These are phyloP conservation scores for Mycena kentingensis DNA, from an alignment of 768 basidiomycete genomes.

Conservation along the genomic window DNA sequence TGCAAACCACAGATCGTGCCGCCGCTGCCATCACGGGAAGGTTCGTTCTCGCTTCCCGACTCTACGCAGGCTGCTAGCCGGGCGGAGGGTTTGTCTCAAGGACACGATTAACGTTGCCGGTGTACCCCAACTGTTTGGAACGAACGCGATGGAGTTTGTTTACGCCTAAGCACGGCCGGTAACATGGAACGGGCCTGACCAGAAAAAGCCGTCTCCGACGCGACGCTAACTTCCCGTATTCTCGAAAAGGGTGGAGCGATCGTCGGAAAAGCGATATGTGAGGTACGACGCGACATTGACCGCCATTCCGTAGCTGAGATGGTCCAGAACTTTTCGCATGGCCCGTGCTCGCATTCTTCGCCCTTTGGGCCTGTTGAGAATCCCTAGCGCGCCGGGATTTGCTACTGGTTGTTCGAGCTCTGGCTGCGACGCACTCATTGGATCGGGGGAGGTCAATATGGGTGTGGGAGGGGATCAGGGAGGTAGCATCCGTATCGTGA, in stretches of 20 bases:
- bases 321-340: slow-evolving; percentile 34
- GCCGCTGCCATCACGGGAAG: slow-evolving; percentile 14
- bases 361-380: slow-evolving; percentile 45
- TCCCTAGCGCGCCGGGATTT: slow-evolving; percentile 42
- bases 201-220: too few species aligned
- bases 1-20: slow-evolving; percentile 10
- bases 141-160: slow-evolving; percentile 37
- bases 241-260: slow-evolving; percentile 44
- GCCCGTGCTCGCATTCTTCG: slow-evolving; percentile 38
- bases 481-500: too few species aligned
- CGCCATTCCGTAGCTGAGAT: background rate
- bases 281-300: slow-evolving; percentile 23
- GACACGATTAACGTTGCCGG: slow-evolving; percentile 43
- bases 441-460: slow-evolving; percentile 51
- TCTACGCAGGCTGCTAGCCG: slow-evolving; percentile 30
- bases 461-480: too few species aligned
- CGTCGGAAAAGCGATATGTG: slow-evolving; percentile 42
- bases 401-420: slow-evolving; percentile 46
- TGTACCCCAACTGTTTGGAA: slow-evolving; percentile 46
- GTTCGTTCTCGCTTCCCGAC: background rate
- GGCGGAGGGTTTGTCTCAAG: slow-evolving; percentile 44
- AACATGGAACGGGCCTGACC: too few species aligned
- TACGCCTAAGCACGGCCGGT: too few species aligned
- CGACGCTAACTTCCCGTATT: slow-evolving; percentile 45
- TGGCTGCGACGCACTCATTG: slow-evolving; percentile 45